Evolutionary conservation across 345 rosid genomes (phyloP), one percentile per base, ranked within the genome.

Genomic region (Triadica sebifera): DNA sequence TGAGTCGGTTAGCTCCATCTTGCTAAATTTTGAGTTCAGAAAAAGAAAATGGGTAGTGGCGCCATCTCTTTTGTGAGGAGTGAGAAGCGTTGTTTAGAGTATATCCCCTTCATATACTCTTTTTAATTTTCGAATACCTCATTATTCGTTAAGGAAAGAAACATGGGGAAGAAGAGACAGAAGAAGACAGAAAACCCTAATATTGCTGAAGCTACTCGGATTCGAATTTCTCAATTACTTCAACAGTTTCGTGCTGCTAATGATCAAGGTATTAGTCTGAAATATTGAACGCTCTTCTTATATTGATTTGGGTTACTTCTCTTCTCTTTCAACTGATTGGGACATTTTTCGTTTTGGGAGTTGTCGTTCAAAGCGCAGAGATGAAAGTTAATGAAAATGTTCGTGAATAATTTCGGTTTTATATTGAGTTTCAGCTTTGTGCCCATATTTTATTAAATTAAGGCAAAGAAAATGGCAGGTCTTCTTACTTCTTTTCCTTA

Each of bases 181-280:
- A 80, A 69, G 79, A 80, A 79, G 67, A 76, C 75, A 19, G 77
- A 80, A 69, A 79, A 75, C 68, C 80, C 78, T 74, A 78, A 22
- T 24, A 75, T 89, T 46, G 71, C 80, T 37, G 98, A 91, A 86
- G 83, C 87, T 64, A 74, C 89, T 38, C 80, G 83, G 68, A 85
- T 85, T 75, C 86, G 89, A 65, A 85, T 93, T 16, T 67, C 86
- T n/a, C 71, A 84, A 51, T 52, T 83, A 25, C 91, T 91, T 38
- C 82, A 86, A 16, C 73, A 77, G 39, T 91, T 93, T 70, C 87
- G 84, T 13, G 86, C 74, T 46, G 59, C 90, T 16, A 71, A 68
- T 0, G 86, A 86, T 50, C 82, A 86, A 66, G 96, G 97, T 90
- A 75, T 71, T 25, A 7, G 3, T 55, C 13, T 64, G 8, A 15